These are phyloP conservation scores for Sarcodon aspratus DNA, from an alignment of 768 basidiomycete genomes.

Conservation along the genomic window DNA sequence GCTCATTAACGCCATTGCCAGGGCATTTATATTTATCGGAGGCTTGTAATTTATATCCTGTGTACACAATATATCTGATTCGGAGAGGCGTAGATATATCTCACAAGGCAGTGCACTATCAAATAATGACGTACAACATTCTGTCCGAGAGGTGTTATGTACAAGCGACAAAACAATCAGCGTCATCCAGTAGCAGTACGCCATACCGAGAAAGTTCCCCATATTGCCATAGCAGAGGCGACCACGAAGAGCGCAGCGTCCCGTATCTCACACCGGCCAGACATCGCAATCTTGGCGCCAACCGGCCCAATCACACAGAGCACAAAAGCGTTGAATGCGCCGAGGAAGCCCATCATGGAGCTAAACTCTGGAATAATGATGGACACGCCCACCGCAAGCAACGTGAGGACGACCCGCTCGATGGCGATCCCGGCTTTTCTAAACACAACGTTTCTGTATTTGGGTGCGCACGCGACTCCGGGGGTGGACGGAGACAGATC, in stretches of 20 bases:
- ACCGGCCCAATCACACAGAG: slow-evolving; percentile 55
- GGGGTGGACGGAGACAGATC: not conserved
- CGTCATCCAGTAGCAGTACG: not conserved
- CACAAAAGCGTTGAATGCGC: slow-evolving; percentile 71
- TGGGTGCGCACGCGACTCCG: slow-evolving; percentile 7
- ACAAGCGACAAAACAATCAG: too few species aligned
- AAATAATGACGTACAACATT: too few species aligned
- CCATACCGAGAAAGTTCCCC: slow-evolving; percentile 42
- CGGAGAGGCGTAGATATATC: too few species aligned
- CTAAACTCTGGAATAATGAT: slow-evolving; percentile 74
- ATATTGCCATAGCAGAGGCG: slow-evolving; percentile 56
- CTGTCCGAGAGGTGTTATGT: too few species aligned
- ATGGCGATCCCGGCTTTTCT: slow-evolving; percentile 33
- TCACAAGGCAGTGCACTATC: too few species aligned
- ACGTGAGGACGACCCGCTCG: slow-evolving; percentile 48
- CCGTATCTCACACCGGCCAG: slow-evolving; percentile 31
- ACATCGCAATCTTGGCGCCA: slow-evolving; percentile 52
- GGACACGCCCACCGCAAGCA: slow-evolving; percentile 54
- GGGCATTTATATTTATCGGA: too few species aligned
- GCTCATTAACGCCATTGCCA: too few species aligned
- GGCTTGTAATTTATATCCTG: too few species aligned
- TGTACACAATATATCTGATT: too few species aligned
- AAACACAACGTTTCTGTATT: slow-evolving; percentile 18
- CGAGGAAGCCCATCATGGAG: slow-evolving; percentile 80
- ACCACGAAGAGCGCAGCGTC: slow-evolving; percentile 45